phyloP scores from a whole-genome alignment of 257 asterid genomes.

The Cinchona pubescens region DNA sequence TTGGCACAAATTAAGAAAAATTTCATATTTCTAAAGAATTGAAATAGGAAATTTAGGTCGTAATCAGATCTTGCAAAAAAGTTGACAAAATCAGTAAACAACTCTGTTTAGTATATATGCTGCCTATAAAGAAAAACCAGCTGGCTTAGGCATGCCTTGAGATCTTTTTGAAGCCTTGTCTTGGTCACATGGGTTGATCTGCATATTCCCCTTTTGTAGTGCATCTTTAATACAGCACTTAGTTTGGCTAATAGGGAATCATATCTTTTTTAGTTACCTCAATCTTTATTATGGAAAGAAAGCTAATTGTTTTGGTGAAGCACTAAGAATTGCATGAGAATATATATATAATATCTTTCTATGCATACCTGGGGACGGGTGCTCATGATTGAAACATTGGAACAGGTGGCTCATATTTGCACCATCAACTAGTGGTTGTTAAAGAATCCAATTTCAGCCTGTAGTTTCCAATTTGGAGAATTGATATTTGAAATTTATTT shows the following conservation, averaged over 20 bases:
- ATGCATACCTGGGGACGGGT: neutral
- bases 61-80: neutral
- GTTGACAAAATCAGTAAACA: neutral
- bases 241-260: neutral
- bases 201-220: neutral
- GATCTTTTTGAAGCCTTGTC: neutral
- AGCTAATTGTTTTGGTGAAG: neutral
- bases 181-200: neutral
- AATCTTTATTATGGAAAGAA: neutral
- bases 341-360: neutral
- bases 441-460: neutral
- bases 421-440: slow-evolving; percentile 6
- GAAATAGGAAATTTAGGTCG: neutral
- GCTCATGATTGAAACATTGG: neutral
- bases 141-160: slow-evolving; percentile 5
- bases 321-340: neutral
- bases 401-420: slow-evolving; percentile 1
- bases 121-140: neutral
- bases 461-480: slow-evolving; percentile 4
- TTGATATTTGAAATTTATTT: slow-evolving; percentile 1
- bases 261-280: slow-evolving; percentile 1
- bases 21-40: neutral
- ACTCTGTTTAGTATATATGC: neutral
- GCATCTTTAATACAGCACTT: neutral
- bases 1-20: neutral